These are phyloP conservation scores for Teunomyces tritomae DNA, from an alignment of 805 yeast genomes.

Conservation along the genomic window DNA sequence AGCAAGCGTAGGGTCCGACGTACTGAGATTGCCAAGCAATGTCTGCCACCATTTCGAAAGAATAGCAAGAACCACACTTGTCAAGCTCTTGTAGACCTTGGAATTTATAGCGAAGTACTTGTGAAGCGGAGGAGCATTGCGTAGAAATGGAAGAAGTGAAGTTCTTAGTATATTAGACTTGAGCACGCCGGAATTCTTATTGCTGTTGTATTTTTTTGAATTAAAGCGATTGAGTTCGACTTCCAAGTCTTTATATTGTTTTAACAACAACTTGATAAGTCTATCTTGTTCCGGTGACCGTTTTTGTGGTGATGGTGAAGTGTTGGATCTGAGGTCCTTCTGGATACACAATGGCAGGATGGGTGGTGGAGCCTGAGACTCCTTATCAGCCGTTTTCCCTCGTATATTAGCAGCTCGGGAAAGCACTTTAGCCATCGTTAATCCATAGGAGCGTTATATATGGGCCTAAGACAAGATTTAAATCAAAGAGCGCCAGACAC, in stretches of 20 bases:
- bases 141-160: conserved; percentile 43
- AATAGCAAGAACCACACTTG: conserved; percentile 29
- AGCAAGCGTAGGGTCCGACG: neutral
- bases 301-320: neutral
- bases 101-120: conserved; percentile 16
- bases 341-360: conserved; percentile 4
- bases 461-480: neutral
- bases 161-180: conserved; percentile 49
- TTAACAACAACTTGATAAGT: conserved; percentile 22
- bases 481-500: neutral
- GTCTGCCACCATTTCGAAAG: conserved; percentile 55
- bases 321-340: neutral
- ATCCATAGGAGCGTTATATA: neutral
- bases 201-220: conserved; percentile 25
- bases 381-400: conserved; percentile 10
- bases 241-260: conserved; percentile 41
- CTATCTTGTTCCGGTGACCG: conserved; percentile 15
- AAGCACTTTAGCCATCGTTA: conserved; percentile 18
- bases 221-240: conserved; percentile 43
- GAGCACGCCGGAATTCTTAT: conserved; percentile 25
- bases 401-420: conserved; percentile 14
- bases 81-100: conserved; percentile 31
- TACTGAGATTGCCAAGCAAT: conserved; percentile 25
- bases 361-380: conserved; percentile 1
- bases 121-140: conserved; percentile 25